Conservation (phyloP, 1,284 basidiomycete species). For the Leccinum griseonigrum region DNA sequence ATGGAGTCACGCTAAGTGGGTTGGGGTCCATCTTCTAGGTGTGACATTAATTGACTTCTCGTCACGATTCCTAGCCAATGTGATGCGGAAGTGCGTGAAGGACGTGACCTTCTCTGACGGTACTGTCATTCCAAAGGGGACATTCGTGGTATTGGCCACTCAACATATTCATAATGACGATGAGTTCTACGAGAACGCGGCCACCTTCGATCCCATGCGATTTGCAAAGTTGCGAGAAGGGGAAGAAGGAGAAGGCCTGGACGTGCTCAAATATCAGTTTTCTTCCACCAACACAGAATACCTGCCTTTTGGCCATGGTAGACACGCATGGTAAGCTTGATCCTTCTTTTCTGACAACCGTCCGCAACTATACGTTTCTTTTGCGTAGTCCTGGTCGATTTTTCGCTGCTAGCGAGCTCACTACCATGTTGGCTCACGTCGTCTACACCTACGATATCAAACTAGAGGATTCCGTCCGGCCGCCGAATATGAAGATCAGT, state of each 20-base stretch:
- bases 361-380: too few species aligned
- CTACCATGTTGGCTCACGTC: slow-evolving; percentile 30
- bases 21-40: slow-evolving; percentile 7
- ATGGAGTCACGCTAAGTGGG: slow-evolving; percentile 28
- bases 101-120: slow-evolving; percentile 42
- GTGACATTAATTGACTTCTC: background rate
- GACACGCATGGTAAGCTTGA: slow-evolving; percentile 17
- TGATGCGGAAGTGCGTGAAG: slow-evolving; percentile 34
- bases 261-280: slow-evolving; percentile 15
- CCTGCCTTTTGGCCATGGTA: slow-evolving; percentile 19
- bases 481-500: slow-evolving; percentile 10
- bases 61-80: slow-evolving; percentile 25
- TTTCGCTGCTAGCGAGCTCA: slow-evolving; percentile 29
- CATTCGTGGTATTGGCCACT: slow-evolving; percentile 26
- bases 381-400: slow-evolving; percentile 32
- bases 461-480: slow-evolving; percentile 12
- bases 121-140: slow-evolving; percentile 37
- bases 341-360: too few species aligned
- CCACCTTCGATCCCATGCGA: slow-evolving; percentile 33
- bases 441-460: slow-evolving; percentile 31
- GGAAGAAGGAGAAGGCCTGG: slow-evolving; percentile 1
- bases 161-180: slow-evolving; percentile 26
- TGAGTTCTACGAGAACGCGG: slow-evolving; percentile 25
- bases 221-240: slow-evolving; percentile 22
- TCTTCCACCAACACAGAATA: slow-evolving; percentile 11